Evolutionary conservation across 805 yeast genomes (phyloP), one percentile per base, ranked within the genome.

Genomic region (Blastobotrys parvus): DNA sequence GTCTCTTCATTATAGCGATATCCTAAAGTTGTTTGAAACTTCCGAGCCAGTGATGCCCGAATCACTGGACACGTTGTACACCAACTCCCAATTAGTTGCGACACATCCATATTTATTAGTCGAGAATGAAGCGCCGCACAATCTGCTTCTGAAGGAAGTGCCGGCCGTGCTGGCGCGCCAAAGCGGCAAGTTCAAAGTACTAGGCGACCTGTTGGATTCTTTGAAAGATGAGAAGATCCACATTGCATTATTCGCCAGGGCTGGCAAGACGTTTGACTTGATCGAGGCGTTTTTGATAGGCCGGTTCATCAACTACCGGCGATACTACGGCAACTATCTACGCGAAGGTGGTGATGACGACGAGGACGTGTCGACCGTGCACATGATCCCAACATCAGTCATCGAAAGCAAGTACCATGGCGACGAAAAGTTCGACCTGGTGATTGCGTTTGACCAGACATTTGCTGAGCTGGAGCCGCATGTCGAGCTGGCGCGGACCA

Each of bases 51-150:
- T 84, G 22, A 74, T 83, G 30, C 68, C 78, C n/a, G 85, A 85
- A 55, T 80, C 94, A 0, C 69, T 90, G 59, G 74, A 78, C 46
- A 81, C 85, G 5, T 75, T 94, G 61, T 74, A 85, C 46, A 62
- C 74, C 45, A 88, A 89, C 62, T 77, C 89, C 35, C 81, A 80
- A 58, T 69, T 81, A 20, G 92, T 89, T 2, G 78, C 94, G 19
- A 77, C 90, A 0, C 98, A 90, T 63, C 97, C 97, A 0, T 89
- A 82, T 54, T 62, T 90, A 39, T 64, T 90, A 41, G 85, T 90
- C 42, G 80, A 80, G 45, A 95, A 89, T 59, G 80, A 81, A 53
- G 74, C 86, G 72, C 97, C 97, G 13, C 85, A 81, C 61, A 78
- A 80, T 47, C 67, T 85, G 47, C 72, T 75, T 8, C 76, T 78